phyloP scores from a whole-genome alignment of 2,329 filamentous ascomycete genomes.

The Neonectria coccinea region DNA sequence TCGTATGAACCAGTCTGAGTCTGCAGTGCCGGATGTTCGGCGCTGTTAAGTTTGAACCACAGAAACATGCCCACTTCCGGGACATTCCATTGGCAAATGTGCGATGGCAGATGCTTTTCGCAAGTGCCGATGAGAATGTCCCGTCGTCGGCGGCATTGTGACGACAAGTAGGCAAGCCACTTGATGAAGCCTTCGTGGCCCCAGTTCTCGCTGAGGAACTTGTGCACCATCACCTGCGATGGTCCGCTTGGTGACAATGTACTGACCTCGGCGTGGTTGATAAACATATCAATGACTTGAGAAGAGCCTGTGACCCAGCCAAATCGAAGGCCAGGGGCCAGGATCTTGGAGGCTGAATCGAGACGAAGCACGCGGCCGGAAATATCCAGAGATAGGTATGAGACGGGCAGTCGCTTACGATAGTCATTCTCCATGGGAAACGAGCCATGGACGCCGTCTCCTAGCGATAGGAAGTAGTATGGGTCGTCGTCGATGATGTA shows the following conservation, averaged over 20 bases:
- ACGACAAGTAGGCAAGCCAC: constrained; percentile 82
- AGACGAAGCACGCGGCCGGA: too few species aligned
- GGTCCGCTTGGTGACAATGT: constrained; percentile 84
- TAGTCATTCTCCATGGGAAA: too few species aligned
- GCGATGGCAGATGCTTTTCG: constrained; percentile 75
- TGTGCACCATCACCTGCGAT: constrained; percentile 81
- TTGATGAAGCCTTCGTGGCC: constrained; percentile 85
- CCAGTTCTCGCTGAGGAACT: constrained; percentile 89
- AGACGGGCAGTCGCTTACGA: too few species aligned
- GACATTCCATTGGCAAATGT: constrained; percentile 79
- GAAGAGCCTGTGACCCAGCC: constrained; percentile 87
- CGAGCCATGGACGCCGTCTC: background rate
- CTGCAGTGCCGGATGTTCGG: too few species aligned
- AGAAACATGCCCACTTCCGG: constrained; percentile 91
- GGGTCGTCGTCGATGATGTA: constrained; percentile 88
- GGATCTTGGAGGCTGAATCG: too few species aligned
- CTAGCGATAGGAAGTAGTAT: constrained; percentile 79
- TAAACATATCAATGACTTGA: constrained; percentile 81
- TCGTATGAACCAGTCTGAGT: too few species aligned
- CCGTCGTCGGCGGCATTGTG: constrained; percentile 79
- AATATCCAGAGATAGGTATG: too few species aligned
- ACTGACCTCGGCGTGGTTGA: constrained; percentile 79
- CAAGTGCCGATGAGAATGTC: constrained; percentile 80
- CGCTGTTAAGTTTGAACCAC: too few species aligned
- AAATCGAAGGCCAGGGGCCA: constrained; percentile 79